phyloP scores from a whole-genome alignment of 2,329 filamentous ascomycete genomes.

The Akanthomyces lecanii region DNA sequence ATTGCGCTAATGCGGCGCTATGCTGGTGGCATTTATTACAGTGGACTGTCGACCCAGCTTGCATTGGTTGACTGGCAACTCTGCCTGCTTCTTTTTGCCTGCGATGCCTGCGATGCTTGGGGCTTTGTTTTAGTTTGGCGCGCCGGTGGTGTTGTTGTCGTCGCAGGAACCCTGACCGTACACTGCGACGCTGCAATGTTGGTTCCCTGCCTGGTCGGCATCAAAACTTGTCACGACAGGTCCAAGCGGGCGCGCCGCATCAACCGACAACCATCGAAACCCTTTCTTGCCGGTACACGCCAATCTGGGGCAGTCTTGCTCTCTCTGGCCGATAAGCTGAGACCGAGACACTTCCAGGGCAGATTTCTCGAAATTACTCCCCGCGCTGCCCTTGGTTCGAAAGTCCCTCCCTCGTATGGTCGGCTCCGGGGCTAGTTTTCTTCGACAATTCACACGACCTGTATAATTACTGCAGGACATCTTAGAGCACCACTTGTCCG shows the following conservation, averaged over 20 bases:
- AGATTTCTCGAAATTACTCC: not conserved
- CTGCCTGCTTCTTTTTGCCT: too few species aligned
- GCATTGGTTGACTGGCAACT: not conserved
- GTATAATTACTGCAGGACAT: not conserved
- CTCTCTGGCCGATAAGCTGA: not conserved
- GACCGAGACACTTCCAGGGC: not conserved
- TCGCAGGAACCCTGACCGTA: too few species aligned
- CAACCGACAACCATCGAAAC: too few species aligned
- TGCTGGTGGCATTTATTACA: not conserved
- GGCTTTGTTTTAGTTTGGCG: too few species aligned
- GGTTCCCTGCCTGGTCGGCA: too few species aligned
- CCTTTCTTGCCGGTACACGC: too few species aligned
- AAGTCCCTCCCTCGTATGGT: not conserved
- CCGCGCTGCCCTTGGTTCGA: not conserved
- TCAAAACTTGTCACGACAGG: too few species aligned
- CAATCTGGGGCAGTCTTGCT: too few species aligned
- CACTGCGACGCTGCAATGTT: too few species aligned
- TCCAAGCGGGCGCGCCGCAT: not conserved
- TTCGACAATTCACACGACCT: not conserved
- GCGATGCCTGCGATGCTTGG: too few species aligned
- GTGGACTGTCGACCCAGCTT: not conserved
- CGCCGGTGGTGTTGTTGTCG: too few species aligned
- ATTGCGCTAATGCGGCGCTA: constrained; percentile 1
- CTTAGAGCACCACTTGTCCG: too few species aligned
- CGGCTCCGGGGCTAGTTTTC: not conserved